Base-by-base conservation (phyloP, 345 rosid genomes). In the Eucalyptus decipiens region DNA sequence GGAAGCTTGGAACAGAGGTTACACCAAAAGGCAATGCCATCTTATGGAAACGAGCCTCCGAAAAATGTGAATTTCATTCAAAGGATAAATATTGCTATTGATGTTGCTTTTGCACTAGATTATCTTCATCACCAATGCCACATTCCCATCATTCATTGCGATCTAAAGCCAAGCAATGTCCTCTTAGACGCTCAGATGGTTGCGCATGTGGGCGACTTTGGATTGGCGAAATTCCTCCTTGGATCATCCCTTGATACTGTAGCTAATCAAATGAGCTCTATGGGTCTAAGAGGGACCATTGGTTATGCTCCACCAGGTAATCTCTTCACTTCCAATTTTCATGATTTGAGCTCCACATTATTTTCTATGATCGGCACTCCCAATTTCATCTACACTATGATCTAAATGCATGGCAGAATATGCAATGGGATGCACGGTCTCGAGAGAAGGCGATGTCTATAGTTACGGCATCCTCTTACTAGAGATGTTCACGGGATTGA, bases 1-100 rank as follows among this genome's bases (percentile, higher is more conserved):
- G 91, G 91, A 42, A 90, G 88, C 90, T 30, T 90, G 15, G 90
- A 88, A 7, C 23, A 72, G 8, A 56, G 91, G 90, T 72, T 88
- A 49, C 88, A 90, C 80, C 89, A 10, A 47, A 47, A 43, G 24
- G 42, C 14, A 86, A 49, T 8, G 14, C 45, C 43, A 19, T 72
- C 26, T 9, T 6, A 4, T 34, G 26, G 7, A 72, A 72, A 72
- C 2, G 43, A 72, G 81, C 43, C 4, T 72, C 8, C 7, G 4
- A 72, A 34, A 34, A 72, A 72, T 3, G 2, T 72, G 4, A 34
- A 72, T 72, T 34, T 72, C 81, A 72, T 34, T 72, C 26, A 4
- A 0, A 34, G 26, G 43, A 72, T 34, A 72, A 72, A 34, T 72
- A 72, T 34, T 34, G 81, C 43, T 72, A 72, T 34, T 72, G 26